Base-by-base conservation (phyloP, 805 yeast genomes). In the Tetrapisispora iriomotensis region DNA sequence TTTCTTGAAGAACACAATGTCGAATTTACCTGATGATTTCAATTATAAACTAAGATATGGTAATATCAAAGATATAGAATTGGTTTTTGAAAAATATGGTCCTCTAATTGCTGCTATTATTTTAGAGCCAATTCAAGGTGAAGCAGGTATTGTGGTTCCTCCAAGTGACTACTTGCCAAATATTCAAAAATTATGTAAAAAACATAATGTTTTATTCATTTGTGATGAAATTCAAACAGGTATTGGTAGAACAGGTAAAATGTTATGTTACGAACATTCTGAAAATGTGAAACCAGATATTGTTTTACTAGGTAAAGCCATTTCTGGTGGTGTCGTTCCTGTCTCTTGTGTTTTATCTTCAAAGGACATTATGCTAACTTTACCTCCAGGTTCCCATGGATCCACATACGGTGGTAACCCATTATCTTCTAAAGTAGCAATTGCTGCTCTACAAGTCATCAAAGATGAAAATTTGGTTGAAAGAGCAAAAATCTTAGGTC, bases 341-440 rank as follows among this genome's bases (percentile, higher is more conserved):
- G 94, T 87, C 13, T 81, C 94, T 34, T 92, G 94, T 22, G 96
- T 87, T 14, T 70, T 90, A 47, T 82, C 96, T 1, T 83, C 94
- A n/a, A 75, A 68, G 51, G 94, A 86, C 43, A 82, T 90, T 59
- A 83, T 90, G 96, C 72, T 79, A 48, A 77, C 85, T 47, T 73
- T 90, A 51, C 85, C 83, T 46, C 94, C 96, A 21, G 97, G 97
- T 40, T 84, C 95, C 24, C 97, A 90, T 65, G 97, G 97, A 38
- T 88, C 96, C 22, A 90, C 97, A 18, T 90, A 84, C 60, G 97
- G 97, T 64, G 97, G 97, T 62, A 90, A 87, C 67, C 96, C 97
- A 48, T 73, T 90, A 60, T 90, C 95, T 18, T 85, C 94, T 49
- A 74, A 85, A 40, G 96, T 86, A 17, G 92, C 96, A 45, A 78